phyloP scores from a whole-genome alignment of 768 basidiomycete genomes.

The Agaricus blazei region DNA sequence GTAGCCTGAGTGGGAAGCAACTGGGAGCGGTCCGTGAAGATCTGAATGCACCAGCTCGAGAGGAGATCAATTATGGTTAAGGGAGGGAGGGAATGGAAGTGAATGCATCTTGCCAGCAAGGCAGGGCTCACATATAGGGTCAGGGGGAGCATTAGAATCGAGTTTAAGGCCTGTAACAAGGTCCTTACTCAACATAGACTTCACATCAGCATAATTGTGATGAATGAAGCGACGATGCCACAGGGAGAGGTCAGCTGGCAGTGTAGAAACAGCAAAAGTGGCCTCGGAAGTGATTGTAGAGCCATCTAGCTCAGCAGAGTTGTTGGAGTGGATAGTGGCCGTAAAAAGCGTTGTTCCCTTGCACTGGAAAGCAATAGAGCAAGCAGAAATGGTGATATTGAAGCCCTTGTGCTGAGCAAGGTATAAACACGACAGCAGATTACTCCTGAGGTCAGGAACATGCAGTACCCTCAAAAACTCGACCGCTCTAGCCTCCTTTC shows the following conservation, averaged over 20 bases:
- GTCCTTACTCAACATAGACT: not conserved
- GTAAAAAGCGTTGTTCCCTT: not conserved
- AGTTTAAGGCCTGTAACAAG: not conserved
- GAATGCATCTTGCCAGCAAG: too few relatives aligned
- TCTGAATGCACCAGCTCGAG: too few relatives aligned
- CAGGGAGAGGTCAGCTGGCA: not conserved
- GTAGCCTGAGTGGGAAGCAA: too few relatives aligned
- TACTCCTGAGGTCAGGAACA: too few relatives aligned
- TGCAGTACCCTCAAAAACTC: too few relatives aligned
- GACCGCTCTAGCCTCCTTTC: too few relatives aligned
- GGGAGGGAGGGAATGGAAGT: too few relatives aligned
- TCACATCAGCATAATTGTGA: constrained; percentile 3
- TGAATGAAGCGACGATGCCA: constrained; percentile 2
- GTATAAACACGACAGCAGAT: too few relatives aligned
- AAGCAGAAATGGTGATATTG: constrained; percentile 1
- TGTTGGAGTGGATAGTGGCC: not conserved
- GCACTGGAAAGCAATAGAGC: not conserved
- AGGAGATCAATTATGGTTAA: too few relatives aligned
- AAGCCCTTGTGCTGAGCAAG: not conserved
- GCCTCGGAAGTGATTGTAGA: too few relatives aligned
- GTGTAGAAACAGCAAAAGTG: not conserved
- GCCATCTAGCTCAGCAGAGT: not conserved
- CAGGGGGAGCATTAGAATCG: not conserved
- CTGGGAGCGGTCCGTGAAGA: too few relatives aligned
- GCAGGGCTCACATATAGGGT: constrained; percentile 18